Evolutionary conservation across 148 eudicot genomes (phyloP).

Genomic region (Oxyria digyna): DNA sequence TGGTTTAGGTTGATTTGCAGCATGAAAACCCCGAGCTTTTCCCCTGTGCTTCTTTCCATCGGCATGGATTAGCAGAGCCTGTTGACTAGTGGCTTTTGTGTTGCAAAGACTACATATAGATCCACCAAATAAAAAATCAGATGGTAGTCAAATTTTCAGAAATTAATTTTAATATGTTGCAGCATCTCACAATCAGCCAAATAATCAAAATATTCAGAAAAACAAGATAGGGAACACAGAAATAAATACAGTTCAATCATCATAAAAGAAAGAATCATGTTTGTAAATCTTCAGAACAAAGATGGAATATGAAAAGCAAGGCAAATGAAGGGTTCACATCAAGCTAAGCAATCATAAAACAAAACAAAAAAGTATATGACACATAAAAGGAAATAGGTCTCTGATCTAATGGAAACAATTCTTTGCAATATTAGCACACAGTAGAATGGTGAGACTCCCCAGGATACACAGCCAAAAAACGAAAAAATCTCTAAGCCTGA

Average conservation of each 20-base stretch:
- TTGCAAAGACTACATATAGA: constrained; percentile 57
- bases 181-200: neutral
- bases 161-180: too few species aligned
- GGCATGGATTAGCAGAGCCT: constrained; percentile 72
- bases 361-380: neutral
- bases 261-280: neutral
- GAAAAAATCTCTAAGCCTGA: neutral
- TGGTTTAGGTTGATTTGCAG: constrained; percentile 46
- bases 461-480: neutral
- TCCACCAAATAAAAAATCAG: neutral
- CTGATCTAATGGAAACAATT: neutral
- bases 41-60: constrained; percentile 89
- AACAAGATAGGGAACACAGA: neutral
- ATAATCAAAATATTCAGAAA: neutral
- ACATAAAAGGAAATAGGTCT: neutral
- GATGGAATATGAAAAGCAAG: neutral
- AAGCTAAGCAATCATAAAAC: neutral
- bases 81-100: constrained; percentile 76
- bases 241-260: neutral
- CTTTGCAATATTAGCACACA: neutral
- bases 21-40: constrained; percentile 70
- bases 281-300: neutral
- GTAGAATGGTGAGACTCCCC: neutral
- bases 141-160: neutral
- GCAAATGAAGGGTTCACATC: neutral